phyloP scores from a whole-genome alignment of 306 rosid genomes.

The Quercus gilva region DNA sequence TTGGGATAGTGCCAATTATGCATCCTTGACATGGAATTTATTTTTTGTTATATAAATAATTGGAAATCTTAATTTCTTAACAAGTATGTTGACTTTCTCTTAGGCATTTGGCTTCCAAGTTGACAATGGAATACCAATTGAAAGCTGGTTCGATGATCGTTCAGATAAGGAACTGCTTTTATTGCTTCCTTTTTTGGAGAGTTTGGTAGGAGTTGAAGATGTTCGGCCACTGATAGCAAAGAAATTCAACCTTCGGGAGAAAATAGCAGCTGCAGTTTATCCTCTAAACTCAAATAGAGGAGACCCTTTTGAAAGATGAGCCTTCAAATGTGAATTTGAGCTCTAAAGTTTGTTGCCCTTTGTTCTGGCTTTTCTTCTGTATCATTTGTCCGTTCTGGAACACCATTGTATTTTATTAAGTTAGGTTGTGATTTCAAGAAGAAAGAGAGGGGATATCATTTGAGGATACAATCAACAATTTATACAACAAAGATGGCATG shows the following conservation, averaged over 20 bases:
- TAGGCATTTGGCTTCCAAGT: constrained; percentile 99
- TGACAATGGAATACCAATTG: constrained; percentile 97
- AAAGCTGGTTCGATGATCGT: constrained; percentile 98
- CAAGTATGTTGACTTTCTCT: constrained; percentile 12
- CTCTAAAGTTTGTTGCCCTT: constrained; percentile 13
- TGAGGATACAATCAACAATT: constrained; percentile 25
- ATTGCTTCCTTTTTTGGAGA: constrained; percentile 89
- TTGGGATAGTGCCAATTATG: neutral
- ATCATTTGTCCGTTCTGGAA: constrained; percentile 26
- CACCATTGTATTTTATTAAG: constrained; percentile 33
- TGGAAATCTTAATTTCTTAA: neutral
- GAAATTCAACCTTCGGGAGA: constrained; percentile 81
- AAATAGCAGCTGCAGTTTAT: constrained; percentile 74
- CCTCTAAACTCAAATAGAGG: constrained; percentile 54
- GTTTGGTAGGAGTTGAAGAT: constrained; percentile 87
- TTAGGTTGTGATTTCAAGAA: constrained; percentile 26
- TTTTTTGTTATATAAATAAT: neutral
- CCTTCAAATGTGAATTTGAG: constrained; percentile 39
- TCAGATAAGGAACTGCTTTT: constrained; percentile 70
- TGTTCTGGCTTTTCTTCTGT: constrained; percentile 31
- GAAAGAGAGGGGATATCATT: constrained; percentile 8
- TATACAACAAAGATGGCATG: constrained; percentile 17
- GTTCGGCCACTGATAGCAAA: constrained; percentile 85
- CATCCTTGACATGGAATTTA: neutral
- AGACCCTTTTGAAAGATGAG: constrained; percentile 44